Evolutionary conservation across 495 filamentous ascomycete species (phyloP).

Genomic region (Xylaria sp.): DNA sequence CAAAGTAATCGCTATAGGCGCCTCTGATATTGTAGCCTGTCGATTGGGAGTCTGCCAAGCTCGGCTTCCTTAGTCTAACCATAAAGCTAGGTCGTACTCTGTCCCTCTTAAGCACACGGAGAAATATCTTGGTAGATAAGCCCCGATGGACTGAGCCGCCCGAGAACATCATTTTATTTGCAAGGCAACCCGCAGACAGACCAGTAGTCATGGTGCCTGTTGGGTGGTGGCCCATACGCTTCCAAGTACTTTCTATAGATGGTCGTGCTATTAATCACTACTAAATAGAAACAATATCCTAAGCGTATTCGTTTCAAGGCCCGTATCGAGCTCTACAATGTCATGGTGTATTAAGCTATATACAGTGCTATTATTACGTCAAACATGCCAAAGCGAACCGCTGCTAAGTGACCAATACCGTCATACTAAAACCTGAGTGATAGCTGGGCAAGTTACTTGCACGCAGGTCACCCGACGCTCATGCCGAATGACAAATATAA

Average conservation of each 20-base stretch:
- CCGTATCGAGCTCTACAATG: background rate
- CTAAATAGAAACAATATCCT: background rate
- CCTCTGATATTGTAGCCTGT: too few relatives aligned
- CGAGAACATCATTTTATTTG: background rate
- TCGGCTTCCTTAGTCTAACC: background rate
- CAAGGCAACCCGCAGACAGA: background rate
- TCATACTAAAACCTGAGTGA: background rate
- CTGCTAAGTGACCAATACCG: constrained; percentile 12
- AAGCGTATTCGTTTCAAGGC: background rate
- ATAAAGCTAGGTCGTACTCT: background rate
- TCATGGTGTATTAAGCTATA: constrained; percentile 17
- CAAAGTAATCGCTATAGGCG: too few relatives aligned
- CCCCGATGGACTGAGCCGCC: background rate
- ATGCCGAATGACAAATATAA: constrained; percentile 1
- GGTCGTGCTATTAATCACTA: background rate
- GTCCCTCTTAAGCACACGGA: background rate
- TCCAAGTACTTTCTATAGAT: background rate
- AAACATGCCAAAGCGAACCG: constrained; percentile 1
- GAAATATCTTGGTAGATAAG: background rate
- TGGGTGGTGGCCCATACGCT: background rate
- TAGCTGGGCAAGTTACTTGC: background rate
- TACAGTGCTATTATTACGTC: constrained; percentile 21
- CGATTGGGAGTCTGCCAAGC: too few relatives aligned
- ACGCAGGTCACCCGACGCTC: background rate
- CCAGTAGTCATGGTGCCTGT: background rate